Percentiles rank a stretch among this genome's conserved stretches.
phyloP scores from a whole-genome alignment of 257 asterid species.

The Eucommia ulmoides region DNA sequence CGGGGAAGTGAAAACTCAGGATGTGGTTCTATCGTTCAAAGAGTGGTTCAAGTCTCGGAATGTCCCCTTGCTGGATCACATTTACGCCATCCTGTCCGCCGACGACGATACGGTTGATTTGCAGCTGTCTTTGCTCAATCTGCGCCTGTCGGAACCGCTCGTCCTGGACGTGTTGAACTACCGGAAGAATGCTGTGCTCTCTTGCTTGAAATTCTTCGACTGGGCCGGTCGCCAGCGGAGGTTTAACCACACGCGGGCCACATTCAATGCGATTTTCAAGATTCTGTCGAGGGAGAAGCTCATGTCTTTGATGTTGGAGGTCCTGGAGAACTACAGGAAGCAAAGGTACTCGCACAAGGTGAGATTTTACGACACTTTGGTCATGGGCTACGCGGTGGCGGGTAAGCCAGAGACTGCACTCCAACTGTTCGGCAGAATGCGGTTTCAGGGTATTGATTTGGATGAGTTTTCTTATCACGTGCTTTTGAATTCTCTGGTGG shows the following conservation, averaged over 20 bases:
- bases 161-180: constrained; percentile 49
- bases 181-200: constrained; percentile 40
- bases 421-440: constrained; percentile 63
- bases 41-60: constrained; percentile 63
- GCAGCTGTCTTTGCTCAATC: constrained; percentile 36
- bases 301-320: constrained; percentile 39
- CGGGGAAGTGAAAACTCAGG: background rate
- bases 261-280: constrained; percentile 56
- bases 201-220: constrained; percentile 75
- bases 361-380: constrained; percentile 35
- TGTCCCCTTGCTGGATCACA: constrained; percentile 31
- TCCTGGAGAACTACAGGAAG: constrained; percentile 27
- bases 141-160: constrained; percentile 33
- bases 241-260: constrained; percentile 54
- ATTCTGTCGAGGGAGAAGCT: constrained; percentile 43
- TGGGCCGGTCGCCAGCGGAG: constrained; percentile 83
- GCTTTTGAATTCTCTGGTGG: constrained; percentile 63
- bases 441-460: constrained; percentile 56
- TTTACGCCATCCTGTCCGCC: constrained; percentile 42
- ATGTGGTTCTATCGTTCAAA: constrained; percentile 28
- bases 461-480: constrained; percentile 49
- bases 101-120: constrained; percentile 33
- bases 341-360: constrained; percentile 17
- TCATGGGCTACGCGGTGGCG: constrained; percentile 66
- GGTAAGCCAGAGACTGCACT: constrained; percentile 66